Evolutionary conservation across 2,329 filamentous ascomycete genomes (phyloP).

Genomic region (Pyrenochaeta sp.): DNA sequence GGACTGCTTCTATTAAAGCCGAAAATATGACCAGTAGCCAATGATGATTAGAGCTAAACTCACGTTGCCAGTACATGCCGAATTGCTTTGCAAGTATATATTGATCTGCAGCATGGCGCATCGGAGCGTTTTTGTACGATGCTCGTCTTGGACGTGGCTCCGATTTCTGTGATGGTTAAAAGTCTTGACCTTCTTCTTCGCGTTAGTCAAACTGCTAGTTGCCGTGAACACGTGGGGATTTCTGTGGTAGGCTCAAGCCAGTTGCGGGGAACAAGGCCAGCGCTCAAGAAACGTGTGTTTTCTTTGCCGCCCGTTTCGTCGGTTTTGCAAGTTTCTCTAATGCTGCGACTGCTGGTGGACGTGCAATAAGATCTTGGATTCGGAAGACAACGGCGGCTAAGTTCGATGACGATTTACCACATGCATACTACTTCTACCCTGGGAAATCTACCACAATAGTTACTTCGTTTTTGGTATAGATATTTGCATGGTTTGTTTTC

Average conservation of each 20-base stretch:
- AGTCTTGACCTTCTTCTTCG: constrained; percentile 34
- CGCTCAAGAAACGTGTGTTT: neutral
- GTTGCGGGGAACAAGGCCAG: neutral
- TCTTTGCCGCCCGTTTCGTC: neutral
- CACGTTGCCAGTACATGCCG: constrained; percentile 15
- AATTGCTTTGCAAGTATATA: constrained; percentile 7
- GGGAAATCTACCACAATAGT: too few relatives aligned
- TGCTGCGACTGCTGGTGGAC: neutral
- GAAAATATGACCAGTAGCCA: constrained; percentile 13
- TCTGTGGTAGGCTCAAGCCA: neutral
- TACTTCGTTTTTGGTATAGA: too few relatives aligned
- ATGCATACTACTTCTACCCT: too few relatives aligned
- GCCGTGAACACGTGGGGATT: neutral
- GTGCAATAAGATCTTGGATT: neutral
- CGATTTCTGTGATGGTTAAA: constrained; percentile 13
- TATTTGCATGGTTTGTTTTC: too few relatives aligned
- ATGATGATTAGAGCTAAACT: constrained; percentile 1
- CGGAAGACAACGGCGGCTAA: neutral
- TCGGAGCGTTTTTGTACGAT: constrained; percentile 15
- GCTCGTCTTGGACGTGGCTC: constrained; percentile 14
- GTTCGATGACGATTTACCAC: neutral
- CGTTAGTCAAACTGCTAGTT: constrained; percentile 19
- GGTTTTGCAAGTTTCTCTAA: neutral
- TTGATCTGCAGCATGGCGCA: constrained; percentile 19
- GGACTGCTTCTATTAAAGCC: constrained; percentile 1